Base-by-base conservation (phyloP, 495 filamentous ascomycete species). In the Daldinia concentrica region DNA sequence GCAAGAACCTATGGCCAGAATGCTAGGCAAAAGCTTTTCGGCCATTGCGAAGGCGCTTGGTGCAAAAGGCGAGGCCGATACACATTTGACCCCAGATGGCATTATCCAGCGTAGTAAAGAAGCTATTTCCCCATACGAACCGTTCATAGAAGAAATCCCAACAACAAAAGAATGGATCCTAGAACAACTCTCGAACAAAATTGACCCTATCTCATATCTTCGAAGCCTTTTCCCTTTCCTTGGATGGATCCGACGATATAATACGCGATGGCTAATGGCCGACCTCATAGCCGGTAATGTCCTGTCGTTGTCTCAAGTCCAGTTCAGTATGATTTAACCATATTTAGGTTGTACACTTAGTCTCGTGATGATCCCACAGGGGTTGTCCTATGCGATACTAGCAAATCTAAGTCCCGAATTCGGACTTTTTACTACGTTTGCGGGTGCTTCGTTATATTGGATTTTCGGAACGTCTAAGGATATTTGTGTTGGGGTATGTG, bases 391-490 rank as follows among this genome's bases (percentile, higher is more conserved):
- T 61, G 58, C 41, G 15, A 17, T 61, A 36, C 29, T 61, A 19
- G 27, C 41, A 6, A 19, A 34, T 48, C 41, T 61, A 15, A 61
- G n/a, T 11, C 58, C 58, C 5, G 58, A 61, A 61, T 50, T 50
- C 24, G 58, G 58, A 5, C 58, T 61, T 7, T 61, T 50, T 2
- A 61, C 58, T 4, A 34, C 39, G 0, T 61, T 61, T 24, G n/a
- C 39, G 12, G 58, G 58, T 6, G 41, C 58, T 22, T 22, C 58
- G 4, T 7, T 61, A 3, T 61, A 61, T 27, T 50, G 39, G 39
- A 1, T 61, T 11, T 61, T 61, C 9, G 58, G 58, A 22, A 61
- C 58, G 6, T 61, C 58, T 2, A 61, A 61, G n/a, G 58, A 61
- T 11, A 34, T 61, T 15, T 43, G 15, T 34, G 41, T 61, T 34